Evolutionary conservation across 2,329 filamentous ascomycete genomes (phyloP).

Genomic region (Epichloe coenophiala): DNA sequence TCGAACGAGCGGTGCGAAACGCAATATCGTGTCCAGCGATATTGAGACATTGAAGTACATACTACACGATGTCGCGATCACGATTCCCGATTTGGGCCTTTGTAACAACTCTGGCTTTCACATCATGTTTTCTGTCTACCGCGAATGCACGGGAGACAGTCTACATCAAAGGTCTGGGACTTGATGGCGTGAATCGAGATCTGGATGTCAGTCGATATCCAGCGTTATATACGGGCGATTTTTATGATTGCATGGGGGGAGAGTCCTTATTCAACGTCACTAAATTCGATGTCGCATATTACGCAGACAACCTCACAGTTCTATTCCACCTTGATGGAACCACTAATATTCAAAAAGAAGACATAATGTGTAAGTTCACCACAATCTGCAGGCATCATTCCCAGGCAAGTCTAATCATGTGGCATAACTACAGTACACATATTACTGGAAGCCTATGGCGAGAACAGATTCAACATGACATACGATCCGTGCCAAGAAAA

Average conservation of each 20-base stretch:
- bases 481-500: slow-evolving; percentile 64
- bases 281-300: slow-evolving; percentile 65
- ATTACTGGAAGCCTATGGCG: slow-evolving; percentile 53
- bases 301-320: slow-evolving; percentile 69
- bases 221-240: slow-evolving; percentile 57
- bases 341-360: slow-evolving; percentile 52
- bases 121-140: slow-evolving; percentile 9
- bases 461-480: slow-evolving; percentile 52
- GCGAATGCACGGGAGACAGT: slow-evolving; percentile 19
- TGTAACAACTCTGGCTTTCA: slow-evolving; percentile 8
- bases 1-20: background rate
- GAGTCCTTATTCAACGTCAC: slow-evolving; percentile 60
- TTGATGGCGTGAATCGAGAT: slow-evolving; percentile 26
- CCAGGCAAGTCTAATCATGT: slow-evolving; percentile 15
- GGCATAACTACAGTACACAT: slow-evolving; percentile 45
- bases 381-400: background rate
- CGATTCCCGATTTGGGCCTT: background rate
- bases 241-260: slow-evolving; percentile 55
- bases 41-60: background rate
- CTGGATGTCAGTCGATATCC: slow-evolving; percentile 51
- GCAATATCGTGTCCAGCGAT: background rate
- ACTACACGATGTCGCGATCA: background rate
- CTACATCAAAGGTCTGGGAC: slow-evolving; percentile 30
- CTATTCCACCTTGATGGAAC: slow-evolving; percentile 59
- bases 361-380: slow-evolving; percentile 47